Percentiles rank a stretch among this genome's conserved stretches.
phyloP scores from a whole-genome alignment of 805 yeast species.

The Aciculoconidium aculeatum region DNA sequence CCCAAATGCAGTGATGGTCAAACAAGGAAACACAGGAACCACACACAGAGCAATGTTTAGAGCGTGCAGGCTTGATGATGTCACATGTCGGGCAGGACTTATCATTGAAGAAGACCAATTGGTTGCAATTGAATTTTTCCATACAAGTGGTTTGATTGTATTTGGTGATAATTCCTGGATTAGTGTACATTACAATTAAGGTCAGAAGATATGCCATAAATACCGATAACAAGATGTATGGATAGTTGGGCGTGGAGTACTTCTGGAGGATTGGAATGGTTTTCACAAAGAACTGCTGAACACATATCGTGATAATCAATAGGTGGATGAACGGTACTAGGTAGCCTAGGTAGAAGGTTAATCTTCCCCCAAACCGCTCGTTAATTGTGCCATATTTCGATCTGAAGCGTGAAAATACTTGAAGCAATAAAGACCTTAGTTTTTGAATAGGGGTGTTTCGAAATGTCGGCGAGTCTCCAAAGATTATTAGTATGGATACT shows the following conservation, averaged over 20 bases:
- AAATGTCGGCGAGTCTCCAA: slow-evolving; percentile 45
- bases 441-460: slow-evolving; percentile 30
- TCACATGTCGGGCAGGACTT: slow-evolving; percentile 45
- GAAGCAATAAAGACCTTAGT: slow-evolving; percentile 10
- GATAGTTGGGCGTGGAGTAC: slow-evolving; percentile 8
- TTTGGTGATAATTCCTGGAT: slow-evolving; percentile 36
- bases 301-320: slow-evolving; percentile 27
- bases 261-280: slow-evolving; percentile 17
- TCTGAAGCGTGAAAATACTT: slow-evolving; percentile 4
- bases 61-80: slow-evolving; percentile 48
- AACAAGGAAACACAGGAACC: slow-evolving; percentile 40
- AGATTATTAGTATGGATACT: slow-evolving; percentile 19
- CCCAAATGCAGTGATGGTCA: slow-evolving; percentile 64
- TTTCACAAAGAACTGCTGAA: slow-evolving; percentile 24
- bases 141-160: slow-evolving; percentile 1
- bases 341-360: slow-evolving; percentile 31
- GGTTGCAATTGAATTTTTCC: too few species aligned
- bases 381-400: slow-evolving; percentile 14
- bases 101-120: slow-evolving; percentile 46
- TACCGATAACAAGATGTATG: slow-evolving; percentile 27
- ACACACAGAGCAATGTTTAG: slow-evolving; percentile 64
- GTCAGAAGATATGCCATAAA: slow-evolving; percentile 29
- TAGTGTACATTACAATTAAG: slow-evolving; percentile 29
- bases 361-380: slow-evolving; percentile 15
- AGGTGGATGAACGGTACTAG: slow-evolving; percentile 39